Base-by-base conservation (phyloP, 441 rosid species). In the Populus tomentosa region DNA sequence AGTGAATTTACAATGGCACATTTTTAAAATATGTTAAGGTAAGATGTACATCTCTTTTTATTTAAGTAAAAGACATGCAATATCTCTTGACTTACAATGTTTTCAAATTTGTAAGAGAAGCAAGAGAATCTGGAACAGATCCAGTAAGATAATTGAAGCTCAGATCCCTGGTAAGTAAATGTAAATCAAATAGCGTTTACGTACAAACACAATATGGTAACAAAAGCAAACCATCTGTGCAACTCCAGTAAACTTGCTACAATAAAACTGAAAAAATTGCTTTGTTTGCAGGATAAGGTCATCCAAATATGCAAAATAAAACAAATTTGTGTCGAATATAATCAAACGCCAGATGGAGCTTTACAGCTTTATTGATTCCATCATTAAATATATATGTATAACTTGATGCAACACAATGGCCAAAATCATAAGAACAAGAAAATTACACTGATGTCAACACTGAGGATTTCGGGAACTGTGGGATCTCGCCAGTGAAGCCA, bases 361-460 rank as follows among this genome's bases (percentile, higher is more conserved):
- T 75, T 16, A 6, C 18, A 23, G 8, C 21, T 56, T 53, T 23
- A 53, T 7, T 46, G 26, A n/a, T 63, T 73, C 38, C 67, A 46
- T 14, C 56, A 46, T 38, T 62, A 72, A 38, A 75, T 56, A 24
- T 56, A 24, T 42, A 36, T 28, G 66, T 63, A 16, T 36, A 3
- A 61, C 16, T 24, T 30, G 32, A 65, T 36, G 46, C 7, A 70
- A 18, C 24, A 20, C 30, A 13, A 69, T 59, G 40, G 64, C 64
- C 46, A 28, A 70, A 71, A 40, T 38, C 40, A 66, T 75, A 70
- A 36, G 67, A 46, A 68, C 70, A 64, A 72, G 86, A 71, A 80
- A 85, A 78, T 86, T 87, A 91, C 93, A 89, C 82, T 81, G 90
- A 85, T 82, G 35, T 85, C 84, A 89, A 79, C 82, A 63, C 46